These are phyloP conservation scores for Camellia granthamiana DNA, from an alignment of 148 eudicot genomes.

Conservation along the genomic window DNA sequence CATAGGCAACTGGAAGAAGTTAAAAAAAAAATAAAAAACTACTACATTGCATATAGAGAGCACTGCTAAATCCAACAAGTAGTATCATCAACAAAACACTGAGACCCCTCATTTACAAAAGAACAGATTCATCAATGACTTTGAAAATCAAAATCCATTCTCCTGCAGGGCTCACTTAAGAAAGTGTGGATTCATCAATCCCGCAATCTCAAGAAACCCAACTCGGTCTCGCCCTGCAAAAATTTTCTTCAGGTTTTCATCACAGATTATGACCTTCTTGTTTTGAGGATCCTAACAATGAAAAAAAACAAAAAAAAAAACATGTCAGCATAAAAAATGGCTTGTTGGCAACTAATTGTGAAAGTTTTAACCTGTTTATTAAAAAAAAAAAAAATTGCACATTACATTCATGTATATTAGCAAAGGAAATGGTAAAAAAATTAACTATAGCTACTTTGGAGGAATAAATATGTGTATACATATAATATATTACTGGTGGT, in stretches of 20 bases:
- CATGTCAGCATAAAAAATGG: no score
- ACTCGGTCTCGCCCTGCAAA: slow-evolving; percentile 71
- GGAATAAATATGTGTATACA: no score
- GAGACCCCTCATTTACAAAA: slow-evolving; percentile 25
- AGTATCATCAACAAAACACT: slow-evolving; percentile 7
- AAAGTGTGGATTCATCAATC: slow-evolving; percentile 70
- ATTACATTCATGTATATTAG: no score
- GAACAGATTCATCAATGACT: slow-evolving; percentile 2
- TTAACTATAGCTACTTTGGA: no score
- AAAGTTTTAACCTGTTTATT: no score
- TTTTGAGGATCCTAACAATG: slow-evolving; percentile 60
- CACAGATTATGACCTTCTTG: slow-evolving; percentile 77
- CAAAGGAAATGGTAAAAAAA: no score
- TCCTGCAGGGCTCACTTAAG: slow-evolving; percentile 31
- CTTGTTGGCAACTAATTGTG: neutral
- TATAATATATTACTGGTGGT: no score
- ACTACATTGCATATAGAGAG: neutral
- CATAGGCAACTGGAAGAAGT: neutral
- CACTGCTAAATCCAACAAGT: slow-evolving; percentile 15
- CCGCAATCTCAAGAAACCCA: slow-evolving; percentile 79
- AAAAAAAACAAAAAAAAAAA: no score
- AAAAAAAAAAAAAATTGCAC: no score
- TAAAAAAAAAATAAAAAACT: neutral
- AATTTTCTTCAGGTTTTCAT: slow-evolving; percentile 84
- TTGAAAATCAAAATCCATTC: neutral